Conservation (phyloP, 2,329 filamentous ascomycete genomes). For the Mollisiaceae sp. region DNA sequence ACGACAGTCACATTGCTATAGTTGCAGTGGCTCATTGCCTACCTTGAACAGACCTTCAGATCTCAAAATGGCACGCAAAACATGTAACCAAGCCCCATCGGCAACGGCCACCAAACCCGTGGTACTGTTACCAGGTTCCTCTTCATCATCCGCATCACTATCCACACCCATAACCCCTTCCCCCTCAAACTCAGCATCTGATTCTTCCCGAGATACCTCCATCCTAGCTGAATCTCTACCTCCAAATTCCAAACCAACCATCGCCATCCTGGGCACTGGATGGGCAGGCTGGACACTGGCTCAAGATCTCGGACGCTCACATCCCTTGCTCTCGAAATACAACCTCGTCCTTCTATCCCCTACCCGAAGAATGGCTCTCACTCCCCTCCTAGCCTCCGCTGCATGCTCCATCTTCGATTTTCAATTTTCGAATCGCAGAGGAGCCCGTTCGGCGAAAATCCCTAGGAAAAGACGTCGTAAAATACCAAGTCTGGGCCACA, state of each 20-base stretch:
- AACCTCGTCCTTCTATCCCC: conserved; percentile 50
- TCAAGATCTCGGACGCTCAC: conserved; percentile 43
- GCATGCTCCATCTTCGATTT: conserved; percentile 52
- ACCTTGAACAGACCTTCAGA: not conserved
- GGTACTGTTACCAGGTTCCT: not conserved
- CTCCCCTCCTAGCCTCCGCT: conserved; percentile 51
- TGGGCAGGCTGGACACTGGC: conserved; percentile 44
- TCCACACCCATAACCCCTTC: not conserved
- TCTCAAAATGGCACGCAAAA: conserved; percentile 6
- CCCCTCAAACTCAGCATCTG: not conserved
- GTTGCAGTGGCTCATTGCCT: too few species aligned
- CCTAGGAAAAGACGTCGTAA: conserved; percentile 39
- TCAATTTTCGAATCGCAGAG: conserved; percentile 52
- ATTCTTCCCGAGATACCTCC: not conserved
- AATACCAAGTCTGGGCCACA: conserved; percentile 48
- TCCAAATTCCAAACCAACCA: conserved; percentile 19
- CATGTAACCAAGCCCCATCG: not conserved
- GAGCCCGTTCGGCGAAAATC: conserved; percentile 47
- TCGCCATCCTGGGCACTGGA: conserved; percentile 46
- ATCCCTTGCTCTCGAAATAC: conserved; percentile 38
- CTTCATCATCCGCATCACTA: not conserved
- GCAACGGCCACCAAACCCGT: not conserved
- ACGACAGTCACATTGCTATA: not conserved
- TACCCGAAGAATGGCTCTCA: conserved; percentile 49
- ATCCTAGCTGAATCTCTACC: not conserved